These are phyloP conservation scores for Euphorbia pulcherrima DNA, from an alignment of 345 rosid species.

Conservation along the genomic window DNA sequence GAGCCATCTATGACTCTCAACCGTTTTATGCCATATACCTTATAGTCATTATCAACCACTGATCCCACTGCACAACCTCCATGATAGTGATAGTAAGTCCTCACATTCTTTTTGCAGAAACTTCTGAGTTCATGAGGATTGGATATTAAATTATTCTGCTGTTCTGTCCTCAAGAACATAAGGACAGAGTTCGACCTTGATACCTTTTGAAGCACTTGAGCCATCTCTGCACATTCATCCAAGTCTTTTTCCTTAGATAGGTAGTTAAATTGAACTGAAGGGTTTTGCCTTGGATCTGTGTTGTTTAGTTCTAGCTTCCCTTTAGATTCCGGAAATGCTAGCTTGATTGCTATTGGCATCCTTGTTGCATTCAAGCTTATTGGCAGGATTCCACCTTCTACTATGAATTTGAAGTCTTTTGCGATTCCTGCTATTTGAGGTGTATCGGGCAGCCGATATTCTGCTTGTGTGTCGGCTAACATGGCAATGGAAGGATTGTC, in stretches of 20 bases:
- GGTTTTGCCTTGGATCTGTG: conserved; percentile 61
- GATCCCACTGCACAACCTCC: conserved; percentile 62
- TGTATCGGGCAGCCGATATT: conserved; percentile 48
- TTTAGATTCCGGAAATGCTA: conserved; percentile 63
- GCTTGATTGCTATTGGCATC: conserved; percentile 48
- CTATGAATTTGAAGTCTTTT: conserved; percentile 44
- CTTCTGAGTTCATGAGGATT: conserved; percentile 34
- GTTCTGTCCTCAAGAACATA: conserved; percentile 36
- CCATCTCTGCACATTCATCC: conserved; percentile 53
- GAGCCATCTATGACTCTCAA: conserved; percentile 72
- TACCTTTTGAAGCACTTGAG: conserved; percentile 44
- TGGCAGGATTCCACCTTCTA: conserved; percentile 51
- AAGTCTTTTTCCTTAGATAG: conserved; percentile 47
- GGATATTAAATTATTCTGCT: conserved; percentile 26
- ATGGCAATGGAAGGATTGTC: conserved; percentile 58
- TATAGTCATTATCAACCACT: conserved; percentile 52
- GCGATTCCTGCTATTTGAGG: conserved; percentile 68
- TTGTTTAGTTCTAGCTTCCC: conserved; percentile 53
- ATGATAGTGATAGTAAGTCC: conserved; percentile 63
- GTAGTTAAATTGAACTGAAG: conserved; percentile 62
- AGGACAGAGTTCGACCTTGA: conserved; percentile 51
- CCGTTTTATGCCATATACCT: conserved; percentile 44
- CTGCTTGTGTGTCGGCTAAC: conserved; percentile 38
- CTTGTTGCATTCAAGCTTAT: conserved; percentile 43
- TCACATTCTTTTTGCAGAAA: conserved; percentile 58